Evolutionary conservation across 352 stramenopile genomes (phyloP), one percentile per base, ranked within the genome.

Genomic region (Globisporangium lucens): DNA sequence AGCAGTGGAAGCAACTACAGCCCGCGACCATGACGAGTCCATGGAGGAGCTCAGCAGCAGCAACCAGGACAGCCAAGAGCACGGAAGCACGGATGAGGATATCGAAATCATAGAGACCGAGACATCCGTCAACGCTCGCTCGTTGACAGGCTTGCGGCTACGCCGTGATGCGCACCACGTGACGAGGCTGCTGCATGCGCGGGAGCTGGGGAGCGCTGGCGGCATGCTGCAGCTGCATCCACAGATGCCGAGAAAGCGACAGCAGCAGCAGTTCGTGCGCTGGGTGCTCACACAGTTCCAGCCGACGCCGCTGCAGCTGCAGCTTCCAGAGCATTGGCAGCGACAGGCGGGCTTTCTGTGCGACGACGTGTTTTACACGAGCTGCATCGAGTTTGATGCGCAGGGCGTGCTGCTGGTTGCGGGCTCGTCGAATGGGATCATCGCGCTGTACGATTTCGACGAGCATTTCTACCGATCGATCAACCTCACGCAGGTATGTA

Each of bases 381-480:
- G 80, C 57, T 91, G 82, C 43, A 47, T 93, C 27, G 79, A 82
- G 63, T 94, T 94, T 64, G 86, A 94, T 55, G 65, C 72, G 2
- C 75, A 89, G 20, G 86, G 86, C 29, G 83, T 89, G 27, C 59
- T 94, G 57, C 77, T 94, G 6, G 80, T 77, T 38, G 81, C 75
- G 0, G 86, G 86, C 0, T 76, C 83, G 20, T 91, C 81, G 20
- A 89, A 89, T 56, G 86, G 86, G 29, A 76, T 88, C 47, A 71
- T 94, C 17, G 82, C 84, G 5, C 70, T 94, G 30, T 94, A 85
- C 67, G 86, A 94, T 69, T 94, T 90, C 65, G 86, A 94, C 68
- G 85, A 91, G 56, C 72, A 89, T 36, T 90, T 87, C 33, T 74
- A 90, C 59, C 78, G 72, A 46, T 85, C 67, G 53, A 71, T 92